Conservation (phyloP, 2,329 filamentous ascomycete species). For the Aureobasidium musti region DNA sequence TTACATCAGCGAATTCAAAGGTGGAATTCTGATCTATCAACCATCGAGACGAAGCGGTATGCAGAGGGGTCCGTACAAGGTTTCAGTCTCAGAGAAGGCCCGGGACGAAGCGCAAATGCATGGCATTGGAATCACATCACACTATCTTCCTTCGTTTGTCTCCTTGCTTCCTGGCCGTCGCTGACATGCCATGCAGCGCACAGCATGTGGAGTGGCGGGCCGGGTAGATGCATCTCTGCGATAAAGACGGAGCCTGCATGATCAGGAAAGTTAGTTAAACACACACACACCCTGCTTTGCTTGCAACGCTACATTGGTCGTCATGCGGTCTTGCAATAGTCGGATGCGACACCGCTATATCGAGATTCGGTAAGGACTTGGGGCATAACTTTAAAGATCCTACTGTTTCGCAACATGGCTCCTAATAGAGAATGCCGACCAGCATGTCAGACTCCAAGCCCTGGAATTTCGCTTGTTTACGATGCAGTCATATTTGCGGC, state of each 20-base stretch:
- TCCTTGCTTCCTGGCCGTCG: constrained; percentile 6
- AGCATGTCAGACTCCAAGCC: constrained; percentile 13
- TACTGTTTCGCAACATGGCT: constrained; percentile 12
- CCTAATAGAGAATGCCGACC: constrained; percentile 8
- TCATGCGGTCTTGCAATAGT: constrained; percentile 19
- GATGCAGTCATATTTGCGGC: neutral
- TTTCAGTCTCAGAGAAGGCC: constrained; percentile 26
- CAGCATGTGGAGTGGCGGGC: constrained; percentile 5
- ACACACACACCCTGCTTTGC: neutral
- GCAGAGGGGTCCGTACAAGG: constrained; percentile 21
- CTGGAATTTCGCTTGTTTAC: constrained; percentile 8
- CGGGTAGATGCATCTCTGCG: constrained; percentile 10
- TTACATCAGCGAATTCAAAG: neutral
- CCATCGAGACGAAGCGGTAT: constrained; percentile 7
- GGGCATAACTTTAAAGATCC: neutral
- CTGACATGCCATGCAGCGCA: constrained; percentile 7
- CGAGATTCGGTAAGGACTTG: neutral
- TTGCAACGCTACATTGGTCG: neutral
- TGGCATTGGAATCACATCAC: constrained; percentile 29
- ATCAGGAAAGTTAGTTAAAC: neutral
- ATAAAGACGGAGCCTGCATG: constrained; percentile 22
- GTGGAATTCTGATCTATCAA: constrained; percentile 18
- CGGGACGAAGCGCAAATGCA: constrained; percentile 29
- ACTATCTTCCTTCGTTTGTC: constrained; percentile 13
- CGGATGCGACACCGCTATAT: constrained; percentile 7